Base-by-base conservation (phyloP, 768 basidiomycete genomes). In the Hygrophoropsis aurantiaca region DNA sequence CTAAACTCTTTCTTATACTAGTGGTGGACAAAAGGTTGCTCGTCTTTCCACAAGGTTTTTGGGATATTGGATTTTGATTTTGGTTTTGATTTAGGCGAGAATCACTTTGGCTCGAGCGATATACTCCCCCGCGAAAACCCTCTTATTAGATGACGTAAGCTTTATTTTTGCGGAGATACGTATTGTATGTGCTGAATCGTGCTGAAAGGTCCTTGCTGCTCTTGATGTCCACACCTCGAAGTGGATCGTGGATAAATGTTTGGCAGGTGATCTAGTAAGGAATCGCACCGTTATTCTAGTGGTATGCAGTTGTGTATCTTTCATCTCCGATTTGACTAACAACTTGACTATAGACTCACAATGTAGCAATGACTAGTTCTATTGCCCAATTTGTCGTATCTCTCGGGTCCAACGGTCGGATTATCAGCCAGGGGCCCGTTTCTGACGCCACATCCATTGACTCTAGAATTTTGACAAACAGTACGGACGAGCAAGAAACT, bases 61-160 rank as follows among this genome's bases (percentile, higher is more conserved):
- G 21, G 3, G 11, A 42, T 8, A 11, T 11, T 18, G 27, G 11
- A 13, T 18, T 50, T 21, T 9, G 5, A 10, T 16, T 7, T 16
- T n/a, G 15, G 37, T n/a, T 16, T 38, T 52, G 39, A 52, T 38
- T 24, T 41, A 77, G 32, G 81, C 71, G 59, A 59, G 82, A 23
- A 64, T 84, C 33, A 78, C 78, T 1, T 65, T 82, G 18, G 82
- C 82, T 3, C 69, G 82, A 6, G 81, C 82, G 0, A 65, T 83
- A 2, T 85, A 85, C 59, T 79, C 78, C 2, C 64, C 64, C n/a
- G 81, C 87, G 0, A 61, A 79, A 20, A 79, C 82, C 15, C 58
- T 92, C 5, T 63, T 92, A 10, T 65, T 90, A 34, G 89, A 92
- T 55, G 88, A 90, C 57, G 79, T 88, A 30, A 43, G 49, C 45